Conservation (phyloP, 257 asterid species). For the Misopates orontium region DNA sequence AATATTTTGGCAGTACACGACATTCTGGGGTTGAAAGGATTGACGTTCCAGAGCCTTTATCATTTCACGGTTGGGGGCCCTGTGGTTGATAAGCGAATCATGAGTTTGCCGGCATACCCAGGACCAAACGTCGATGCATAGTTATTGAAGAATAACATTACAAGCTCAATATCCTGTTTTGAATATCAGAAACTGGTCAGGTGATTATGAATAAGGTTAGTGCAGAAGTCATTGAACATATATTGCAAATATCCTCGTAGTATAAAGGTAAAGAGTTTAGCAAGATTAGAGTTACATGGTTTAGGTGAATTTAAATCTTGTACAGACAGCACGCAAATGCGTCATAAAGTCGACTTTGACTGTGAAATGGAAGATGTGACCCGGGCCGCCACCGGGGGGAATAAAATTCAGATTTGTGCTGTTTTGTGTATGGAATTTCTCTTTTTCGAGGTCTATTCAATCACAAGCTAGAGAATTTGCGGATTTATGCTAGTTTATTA, state of each 20-base stretch:
- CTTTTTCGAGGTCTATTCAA: too few species aligned
- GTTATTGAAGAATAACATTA: not conserved
- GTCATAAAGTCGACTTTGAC: too few species aligned
- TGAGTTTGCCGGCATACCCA: conserved; percentile 93
- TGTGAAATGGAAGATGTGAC: too few species aligned
- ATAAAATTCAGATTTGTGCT: too few species aligned
- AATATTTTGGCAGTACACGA: conserved; percentile 70
- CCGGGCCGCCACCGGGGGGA: too few species aligned
- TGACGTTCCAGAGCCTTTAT: conserved; percentile 75
- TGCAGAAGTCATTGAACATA: not conserved
- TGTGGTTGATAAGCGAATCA: conserved; percentile 76
- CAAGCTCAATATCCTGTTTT: too few species aligned
- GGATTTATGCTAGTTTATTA: not conserved
- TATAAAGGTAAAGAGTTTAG: too few species aligned
- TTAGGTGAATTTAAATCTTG: too few species aligned
- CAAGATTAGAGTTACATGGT: too few species aligned
- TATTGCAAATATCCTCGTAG: not conserved
- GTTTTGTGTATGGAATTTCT: too few species aligned
- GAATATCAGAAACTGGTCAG: not conserved
- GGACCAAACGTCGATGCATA: conserved; percentile 63
- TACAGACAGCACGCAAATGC: too few species aligned
- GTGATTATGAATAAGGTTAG: not conserved
- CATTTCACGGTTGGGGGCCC: conserved; percentile 91
- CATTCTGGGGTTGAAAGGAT: conserved; percentile 70
- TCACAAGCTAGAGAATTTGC: not conserved